phyloP scores from a whole-genome alignment of 2,329 filamentous ascomycete genomes.

The Sclerotinia borealis region DNA sequence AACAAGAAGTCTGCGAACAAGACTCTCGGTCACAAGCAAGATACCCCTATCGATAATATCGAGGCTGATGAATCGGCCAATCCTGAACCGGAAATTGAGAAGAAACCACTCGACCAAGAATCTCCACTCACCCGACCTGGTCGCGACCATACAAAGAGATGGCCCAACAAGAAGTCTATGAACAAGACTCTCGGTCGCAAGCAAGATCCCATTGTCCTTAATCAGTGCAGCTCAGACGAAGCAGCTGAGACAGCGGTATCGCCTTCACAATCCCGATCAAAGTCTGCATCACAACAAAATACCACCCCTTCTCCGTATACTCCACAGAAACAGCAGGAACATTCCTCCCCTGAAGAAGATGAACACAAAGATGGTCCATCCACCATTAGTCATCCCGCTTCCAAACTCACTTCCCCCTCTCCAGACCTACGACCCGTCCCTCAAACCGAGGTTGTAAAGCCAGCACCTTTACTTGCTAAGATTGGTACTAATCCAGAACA shows the following conservation, averaged over 20 bases:
- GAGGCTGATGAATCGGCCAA: background rate
- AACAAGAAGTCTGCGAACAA: background rate
- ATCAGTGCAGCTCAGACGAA: background rate
- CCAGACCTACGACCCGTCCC: background rate
- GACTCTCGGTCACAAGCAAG: background rate
- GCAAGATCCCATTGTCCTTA: background rate
- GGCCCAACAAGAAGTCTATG: background rate
- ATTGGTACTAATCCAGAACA: background rate
- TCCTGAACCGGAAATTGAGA: background rate
- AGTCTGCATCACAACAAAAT: background rate
- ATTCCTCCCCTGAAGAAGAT: background rate
- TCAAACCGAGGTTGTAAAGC: background rate
- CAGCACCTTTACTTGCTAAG: background rate
- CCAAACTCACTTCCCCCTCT: background rate
- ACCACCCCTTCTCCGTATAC: background rate
- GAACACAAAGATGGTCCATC: background rate
- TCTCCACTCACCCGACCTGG: too few relatives aligned
- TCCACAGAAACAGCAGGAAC: background rate
- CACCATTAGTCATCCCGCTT: background rate
- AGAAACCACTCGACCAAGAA: too few relatives aligned
- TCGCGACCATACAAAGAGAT: background rate
- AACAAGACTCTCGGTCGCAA: background rate
- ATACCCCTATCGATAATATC: background rate
- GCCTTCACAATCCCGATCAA: background rate
- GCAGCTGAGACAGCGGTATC: background rate